Base-by-base conservation (phyloP, 225 moss, liverwort and hornwort species). In the Pseudoscleropodium purum region DNA sequence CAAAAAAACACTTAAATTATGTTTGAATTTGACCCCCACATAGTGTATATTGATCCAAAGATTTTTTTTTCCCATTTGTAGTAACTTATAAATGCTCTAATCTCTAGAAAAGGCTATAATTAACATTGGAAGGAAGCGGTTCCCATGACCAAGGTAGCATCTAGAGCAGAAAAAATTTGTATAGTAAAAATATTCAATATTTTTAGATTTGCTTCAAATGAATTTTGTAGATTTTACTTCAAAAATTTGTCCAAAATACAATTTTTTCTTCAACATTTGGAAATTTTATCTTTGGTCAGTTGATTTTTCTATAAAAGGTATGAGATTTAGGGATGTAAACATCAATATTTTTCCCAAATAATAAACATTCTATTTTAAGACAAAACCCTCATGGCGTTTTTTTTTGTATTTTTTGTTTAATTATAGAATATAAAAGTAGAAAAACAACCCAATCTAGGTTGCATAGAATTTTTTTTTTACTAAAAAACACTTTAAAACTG, bases 101-200 rank as follows among this genome's bases (percentile, higher is more conserved):
- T 72, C 1, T 24, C 13, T 15, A 1, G 4, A 69, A 1, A 9
- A 41, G 13, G 13, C 4, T 72, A 72, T 72, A 15, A 41, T 41
- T 26, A 15, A 25, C 0, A 5, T n/a, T 23, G 4, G 8, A 8
- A 72, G 7, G 13, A 25, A 2, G 13, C 0, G 1, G 0, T 12
- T 10, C 7, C 7, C 0, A 13, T n/a, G 3, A 69, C 23, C 1
- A 69, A 69, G 21, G 23, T 21, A n/a, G 51, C 19, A 49, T 75
- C 19, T 19, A 19, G 4, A 19, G 7, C 4, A 31, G 12, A 75
- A 30, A 0, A 16, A 75, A 33, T 19, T 0, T 1, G 0, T 18
- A 33, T 51, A 20, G 13, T 51, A 1, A 8, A 21, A 76, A 31
- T 7, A 39, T 29, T 5, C 30, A 47, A 3, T 26, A 17, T 10